Base-by-base conservation (phyloP, 495 filamentous ascomycete species). In the Darksidea phi region DNA sequence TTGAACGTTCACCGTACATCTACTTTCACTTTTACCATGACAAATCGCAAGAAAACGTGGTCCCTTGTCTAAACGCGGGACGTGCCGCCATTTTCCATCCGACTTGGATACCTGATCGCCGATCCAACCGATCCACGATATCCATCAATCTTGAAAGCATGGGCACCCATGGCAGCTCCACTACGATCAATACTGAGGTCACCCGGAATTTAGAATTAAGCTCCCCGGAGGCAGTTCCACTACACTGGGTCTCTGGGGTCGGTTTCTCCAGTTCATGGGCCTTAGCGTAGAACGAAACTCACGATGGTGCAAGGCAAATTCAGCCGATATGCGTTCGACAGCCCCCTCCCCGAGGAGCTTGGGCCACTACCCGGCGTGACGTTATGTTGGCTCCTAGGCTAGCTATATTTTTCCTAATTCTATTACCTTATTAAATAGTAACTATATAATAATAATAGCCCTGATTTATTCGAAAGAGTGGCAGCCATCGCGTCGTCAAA, bases 11-110 rank as follows among this genome's bases (percentile, higher is more conserved):
- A n/a, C n/a, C n/a, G n/a, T n/a, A n/a, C 10, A 10, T 32, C 28
- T 32, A 4, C 28, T 32, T 10, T 32, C 28, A 10, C 41, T 23
- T 49, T 15, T 4, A 49, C 47, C 17, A 49, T 49, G 47, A 18
- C 47, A 15, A 49, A 49, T 26, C 47, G 4, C 17, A 49, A 49
- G 23, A 49, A 49, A 26, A 23, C 47, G 23, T 49, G 47, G 47
- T 49, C 23, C 23, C 47, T 49, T 15, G 47, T 23, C 6, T 18
- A 6, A 2, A 49, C 47, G 6, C 23, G 47, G 47, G 18, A 49
- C 6, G 23, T 49, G 5, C 47, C 47, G 23, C 18, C 47, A 15
- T 13, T 6, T 2, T 2, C 47, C 23, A 6, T 49, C 2, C 12
- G 47, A 20, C 23, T 23, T 15, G 18, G 47, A 2, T 23, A 49